Evolutionary conservation across 192 early-diverging fungal genomes (phyloP).

Genomic region (Podila verticillata): DNA sequence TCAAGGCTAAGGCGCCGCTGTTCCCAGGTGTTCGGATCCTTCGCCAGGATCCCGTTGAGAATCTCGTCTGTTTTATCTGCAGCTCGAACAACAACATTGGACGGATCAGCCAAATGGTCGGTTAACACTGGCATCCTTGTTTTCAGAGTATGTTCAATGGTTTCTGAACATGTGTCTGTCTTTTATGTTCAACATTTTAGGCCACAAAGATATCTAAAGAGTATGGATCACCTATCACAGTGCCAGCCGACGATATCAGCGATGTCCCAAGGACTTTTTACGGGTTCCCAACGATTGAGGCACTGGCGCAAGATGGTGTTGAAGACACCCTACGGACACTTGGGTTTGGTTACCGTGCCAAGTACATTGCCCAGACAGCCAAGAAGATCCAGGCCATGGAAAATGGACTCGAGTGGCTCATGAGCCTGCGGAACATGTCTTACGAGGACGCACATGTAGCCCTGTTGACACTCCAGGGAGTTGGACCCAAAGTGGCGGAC

Average conservation of each 20-base stretch:
- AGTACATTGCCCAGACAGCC: constrained; percentile 86
- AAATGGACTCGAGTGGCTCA: constrained; percentile 69
- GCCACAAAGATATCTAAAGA: constrained; percentile 57
- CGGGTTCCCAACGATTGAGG: constrained; percentile 73
- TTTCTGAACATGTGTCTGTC: too few species aligned
- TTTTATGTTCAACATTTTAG: constrained; percentile 19
- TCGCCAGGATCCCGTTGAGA: constrained; percentile 89
- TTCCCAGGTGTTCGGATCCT: constrained; percentile 80
- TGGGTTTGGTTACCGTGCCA: constrained; percentile 96
- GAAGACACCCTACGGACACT: constrained; percentile 74
- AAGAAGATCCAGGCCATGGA: constrained; percentile 54
- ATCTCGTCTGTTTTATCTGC: constrained; percentile 91
- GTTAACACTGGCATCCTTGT: background rate
- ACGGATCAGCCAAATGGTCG: constrained; percentile 88
- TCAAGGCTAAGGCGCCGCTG: constrained; percentile 61
- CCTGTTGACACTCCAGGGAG: constrained; percentile 79
- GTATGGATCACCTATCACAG: constrained; percentile 55
- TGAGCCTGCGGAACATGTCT: constrained; percentile 59
- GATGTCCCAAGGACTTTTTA: constrained; percentile 55
- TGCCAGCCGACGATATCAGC: constrained; percentile 1
- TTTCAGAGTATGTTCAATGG: background rate
- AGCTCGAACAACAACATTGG: constrained; percentile 94
- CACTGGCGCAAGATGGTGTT: constrained; percentile 63
- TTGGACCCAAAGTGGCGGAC: constrained; percentile 97
- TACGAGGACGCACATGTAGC: constrained; percentile 69